Conservation (phyloP, 2,329 filamentous ascomycete species). For the Torrubiellomyces zombiae region DNA sequence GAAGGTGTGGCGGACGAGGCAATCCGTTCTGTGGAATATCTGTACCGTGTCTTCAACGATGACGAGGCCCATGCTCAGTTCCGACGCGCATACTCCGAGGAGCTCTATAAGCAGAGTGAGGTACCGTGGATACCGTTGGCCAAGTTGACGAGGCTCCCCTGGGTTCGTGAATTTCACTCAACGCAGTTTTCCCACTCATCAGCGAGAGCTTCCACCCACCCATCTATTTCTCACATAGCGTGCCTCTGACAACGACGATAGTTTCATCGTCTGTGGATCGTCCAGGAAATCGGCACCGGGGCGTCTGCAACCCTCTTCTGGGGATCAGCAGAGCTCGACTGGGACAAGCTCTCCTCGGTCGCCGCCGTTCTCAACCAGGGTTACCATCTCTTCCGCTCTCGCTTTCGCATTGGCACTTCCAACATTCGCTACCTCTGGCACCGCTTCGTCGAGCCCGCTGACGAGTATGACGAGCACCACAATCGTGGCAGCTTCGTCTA, state of each 20-base stretch:
- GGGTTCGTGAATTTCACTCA: conserved; percentile 13
- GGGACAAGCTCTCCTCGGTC: conserved; percentile 15
- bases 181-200: too few species aligned
- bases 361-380: conserved; percentile 14
- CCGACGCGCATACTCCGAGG: conserved; percentile 13
- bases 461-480: conserved; percentile 10
- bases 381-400: conserved; percentile 15
- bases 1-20: conserved; percentile 13
- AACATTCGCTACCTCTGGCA: conserved; percentile 16
- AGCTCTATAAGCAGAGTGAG: conserved; percentile 11
- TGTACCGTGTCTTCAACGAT: conserved; percentile 14
- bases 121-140: conserved; percentile 16
- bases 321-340: conserved; percentile 16
- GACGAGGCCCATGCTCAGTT: conserved; percentile 14
- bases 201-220: too few species aligned
- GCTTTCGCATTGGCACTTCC: conserved; percentile 14
- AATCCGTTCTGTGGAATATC: conserved; percentile 10
- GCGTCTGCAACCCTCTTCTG: conserved; percentile 17
- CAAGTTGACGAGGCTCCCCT: conserved; percentile 14
- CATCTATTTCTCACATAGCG: background rate
- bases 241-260: conserved; percentile 2
- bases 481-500: conserved; percentile 19
- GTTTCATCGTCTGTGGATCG: conserved; percentile 21
- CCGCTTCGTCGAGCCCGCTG: conserved; percentile 17
- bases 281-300: conserved; percentile 19